A percentile compares a stretch with the other conserved stretches of the same genome.
These are phyloP conservation scores for Boletus fagicola DNA, from an alignment of 768 basidiomycete genomes.

Conservation along the genomic window DNA sequence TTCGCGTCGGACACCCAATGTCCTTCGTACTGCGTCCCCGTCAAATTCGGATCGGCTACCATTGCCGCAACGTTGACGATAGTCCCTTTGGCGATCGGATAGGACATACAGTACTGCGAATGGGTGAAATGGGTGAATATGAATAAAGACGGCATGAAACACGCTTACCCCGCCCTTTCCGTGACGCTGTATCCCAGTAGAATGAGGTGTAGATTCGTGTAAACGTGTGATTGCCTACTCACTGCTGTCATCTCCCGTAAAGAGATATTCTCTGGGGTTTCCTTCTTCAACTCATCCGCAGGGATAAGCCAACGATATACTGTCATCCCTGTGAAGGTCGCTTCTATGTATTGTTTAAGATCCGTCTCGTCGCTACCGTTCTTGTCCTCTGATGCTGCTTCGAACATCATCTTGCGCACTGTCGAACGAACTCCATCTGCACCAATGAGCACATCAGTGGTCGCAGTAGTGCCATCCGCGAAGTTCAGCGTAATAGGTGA, in stretches of 20 bases:
- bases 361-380: neutral
- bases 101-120: slow-evolving; percentile 39
- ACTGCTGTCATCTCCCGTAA: slow-evolving; percentile 23
- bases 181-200: slow-evolving; percentile 8
- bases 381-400: slow-evolving; percentile 7
- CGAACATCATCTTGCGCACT: slow-evolving; percentile 27
- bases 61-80: slow-evolving; percentile 38
- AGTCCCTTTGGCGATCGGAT: slow-evolving; percentile 38
- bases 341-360: slow-evolving; percentile 18
- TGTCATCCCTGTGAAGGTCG: slow-evolving; percentile 42
- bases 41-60: slow-evolving; percentile 27
- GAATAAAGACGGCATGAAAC: neutral
- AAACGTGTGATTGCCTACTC: slow-evolving; percentile 3
- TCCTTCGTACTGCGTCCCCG: slow-evolving; percentile 33
- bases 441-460: slow-evolving; percentile 37
- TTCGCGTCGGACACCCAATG: slow-evolving; percentile 31
- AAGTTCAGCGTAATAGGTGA: slow-evolving; percentile 12
- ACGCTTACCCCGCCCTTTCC: slow-evolving; percentile 9
- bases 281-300: slow-evolving; percentile 28
- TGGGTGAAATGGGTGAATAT: neutral
- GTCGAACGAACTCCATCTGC: slow-evolving; percentile 43
- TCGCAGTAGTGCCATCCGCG: slow-evolving; percentile 10
- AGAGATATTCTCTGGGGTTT: slow-evolving; percentile 23
- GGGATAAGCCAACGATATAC: slow-evolving; percentile 41
- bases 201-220: slow-evolving; percentile 7